Evolutionary conservation across 192 early-diverging fungal species (phyloP).

Genomic region (Podila minutissima): DNA sequence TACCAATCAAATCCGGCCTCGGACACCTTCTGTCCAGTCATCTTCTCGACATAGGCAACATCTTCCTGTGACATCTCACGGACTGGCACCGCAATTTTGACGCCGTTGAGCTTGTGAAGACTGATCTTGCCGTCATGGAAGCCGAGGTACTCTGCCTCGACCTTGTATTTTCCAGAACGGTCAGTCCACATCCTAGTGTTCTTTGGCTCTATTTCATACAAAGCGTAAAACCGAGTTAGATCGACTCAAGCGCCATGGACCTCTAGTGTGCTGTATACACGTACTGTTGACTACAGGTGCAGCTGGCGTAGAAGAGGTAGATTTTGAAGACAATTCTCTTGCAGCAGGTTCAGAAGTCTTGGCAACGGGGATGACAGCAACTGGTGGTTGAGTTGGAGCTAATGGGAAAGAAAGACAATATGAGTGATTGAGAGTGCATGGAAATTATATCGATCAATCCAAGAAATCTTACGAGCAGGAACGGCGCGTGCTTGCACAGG

Average conservation of each 20-base stretch:
- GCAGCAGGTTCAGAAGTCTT: conserved; percentile 12
- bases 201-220: conserved; percentile 57
- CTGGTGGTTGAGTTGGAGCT: background rate
- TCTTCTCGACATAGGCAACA: conserved; percentile 60
- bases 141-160: conserved; percentile 88
- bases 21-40: conserved; percentile 56
- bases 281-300: conserved; percentile 27
- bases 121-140: conserved; percentile 88
- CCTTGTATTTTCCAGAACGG: conserved; percentile 87
- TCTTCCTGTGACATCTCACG: conserved; percentile 83
- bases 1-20: conserved; percentile 90
- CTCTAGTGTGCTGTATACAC: background rate
- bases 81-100: conserved; percentile 91
- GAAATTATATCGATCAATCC: background rate
- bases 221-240: background rate
- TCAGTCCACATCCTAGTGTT: conserved; percentile 95
- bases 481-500: conserved; percentile 24
- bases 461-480: conserved; percentile 31
- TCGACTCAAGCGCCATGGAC: background rate
- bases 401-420: background rate
- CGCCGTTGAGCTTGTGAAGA: conserved; percentile 94
- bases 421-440: background rate
- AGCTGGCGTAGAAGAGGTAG: conserved; percentile 7
- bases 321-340: conserved; percentile 6
- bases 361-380: conserved; percentile 6